phyloP scores from a whole-genome alignment of 2,329 filamentous ascomycete species.

The Neopestalotiopsis sp. region DNA sequence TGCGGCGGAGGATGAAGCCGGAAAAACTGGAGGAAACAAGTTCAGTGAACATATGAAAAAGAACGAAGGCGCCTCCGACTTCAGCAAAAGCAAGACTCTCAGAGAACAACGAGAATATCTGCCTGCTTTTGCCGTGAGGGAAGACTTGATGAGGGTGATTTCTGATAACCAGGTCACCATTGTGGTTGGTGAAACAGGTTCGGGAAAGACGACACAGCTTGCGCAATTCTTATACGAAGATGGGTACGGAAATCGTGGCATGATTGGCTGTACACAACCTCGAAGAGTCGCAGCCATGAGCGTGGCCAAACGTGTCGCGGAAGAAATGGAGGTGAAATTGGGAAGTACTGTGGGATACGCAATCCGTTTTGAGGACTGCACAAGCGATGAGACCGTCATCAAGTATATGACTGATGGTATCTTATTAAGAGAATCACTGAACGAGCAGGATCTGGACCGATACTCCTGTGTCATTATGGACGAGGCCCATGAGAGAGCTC shows the following conservation, averaged over 20 bases:
- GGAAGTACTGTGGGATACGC: conserved; percentile 92
- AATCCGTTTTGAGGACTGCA: conserved; percentile 98
- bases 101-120: conserved; percentile 91
- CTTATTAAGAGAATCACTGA: conserved; percentile 88
- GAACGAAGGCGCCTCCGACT: conserved; percentile 83
- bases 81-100: conserved; percentile 90
- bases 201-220: conserved; percentile 95
- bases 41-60: conserved; percentile 92
- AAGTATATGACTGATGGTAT: conserved; percentile 99
- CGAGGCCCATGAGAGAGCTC: conserved; percentile 93
- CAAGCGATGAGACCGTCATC: conserved; percentile 91
- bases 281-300: conserved; percentile 98
- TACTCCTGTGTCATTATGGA: conserved; percentile 99
- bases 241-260: conserved; percentile 83
- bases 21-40: conserved; percentile 72
- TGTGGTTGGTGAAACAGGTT: conserved; percentile 95
- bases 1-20: conserved; percentile 71
- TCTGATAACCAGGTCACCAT: conserved; percentile 97
- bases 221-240: conserved; percentile 97
- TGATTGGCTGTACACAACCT: conserved; percentile 97
- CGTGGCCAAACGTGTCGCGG: conserved; percentile 95
- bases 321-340: conserved; percentile 95
- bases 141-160: conserved; percentile 90
- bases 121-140: conserved; percentile 93
- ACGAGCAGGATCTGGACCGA: conserved; percentile 89